Evolutionary conservation across 495 filamentous ascomycete species (phyloP), one percentile per base, ranked within the genome.

Genomic region (Umbilicaria muhlenbergii): DNA sequence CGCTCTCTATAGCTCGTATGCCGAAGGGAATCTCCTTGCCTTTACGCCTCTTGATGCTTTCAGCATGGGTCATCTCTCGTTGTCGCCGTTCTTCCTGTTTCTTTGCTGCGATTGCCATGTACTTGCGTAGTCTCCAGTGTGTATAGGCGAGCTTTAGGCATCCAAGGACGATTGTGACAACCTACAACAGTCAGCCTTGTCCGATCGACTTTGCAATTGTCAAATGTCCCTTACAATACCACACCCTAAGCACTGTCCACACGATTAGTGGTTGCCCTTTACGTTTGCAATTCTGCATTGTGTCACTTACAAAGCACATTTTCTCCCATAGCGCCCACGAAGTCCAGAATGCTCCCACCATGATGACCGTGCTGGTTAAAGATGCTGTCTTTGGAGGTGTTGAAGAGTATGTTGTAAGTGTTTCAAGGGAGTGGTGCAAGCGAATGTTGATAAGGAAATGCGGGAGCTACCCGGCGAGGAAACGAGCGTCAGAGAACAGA

Each of bases 301-400:
- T 32, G 24, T 31, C 18, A 71, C 84, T 63, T 67, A 95, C 89
- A 63, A 94, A 79, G 48, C 74, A 79, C 76, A 94, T 73, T 70
- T 94, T 81, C 71, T 92, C 75, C 89, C 89, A 96, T 53, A 91
- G 61, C 49, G 70, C 58, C 88, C 87, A 94, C 33, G 63, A 68
- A 34, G 64, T 53, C 66, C 89, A 94, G 65, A 95, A 94, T 32
- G 54, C 56, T 35, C 35, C 35, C 33, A 38, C 32, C 45, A 54
- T 54, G 11, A 13, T 42, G 31, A 14, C n/a, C 15, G 21, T 18
- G 33, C 24, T 28, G 24, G 5, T 3, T 28, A 28, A 28, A 28
- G 8, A 28, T 28, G 24, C 8, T 5, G 1, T 28, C 24, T 3
- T 8, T 18, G 41, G 32, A 28, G 17, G 12, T 41, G 24, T 41